phyloP scores from a whole-genome alignment of 768 basidiomycete genomes.

The Boletus sensibilis region DNA sequence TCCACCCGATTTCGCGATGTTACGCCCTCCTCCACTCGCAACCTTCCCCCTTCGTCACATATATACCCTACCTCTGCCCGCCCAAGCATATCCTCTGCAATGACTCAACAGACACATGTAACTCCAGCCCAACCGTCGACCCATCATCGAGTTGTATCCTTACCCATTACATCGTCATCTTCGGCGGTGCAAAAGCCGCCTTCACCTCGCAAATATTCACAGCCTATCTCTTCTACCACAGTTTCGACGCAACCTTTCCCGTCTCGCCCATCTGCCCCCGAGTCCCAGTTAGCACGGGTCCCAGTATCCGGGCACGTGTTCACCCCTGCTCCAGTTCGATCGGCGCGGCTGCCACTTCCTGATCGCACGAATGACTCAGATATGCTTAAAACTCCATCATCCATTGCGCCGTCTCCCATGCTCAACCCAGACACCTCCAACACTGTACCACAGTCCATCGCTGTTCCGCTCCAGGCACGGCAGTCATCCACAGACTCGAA shows the following conservation, averaged over 20 bases:
- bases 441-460: conserved; percentile 2
- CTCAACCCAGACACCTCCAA: conserved; percentile 35
- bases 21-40: conserved; percentile 17
- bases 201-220: conserved; percentile 30
- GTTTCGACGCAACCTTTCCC: conserved; percentile 33
- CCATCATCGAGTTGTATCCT: conserved; percentile 39
- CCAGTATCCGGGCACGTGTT: conserved; percentile 32
- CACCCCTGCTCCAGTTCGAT: conserved; percentile 31
- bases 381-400: conserved; percentile 62
- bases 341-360: conserved; percentile 22
- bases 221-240: conserved; percentile 25
- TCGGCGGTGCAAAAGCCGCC: conserved; percentile 21
- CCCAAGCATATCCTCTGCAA: conserved; percentile 17
- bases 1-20: conserved; percentile 24
- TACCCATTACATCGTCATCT: conserved; percentile 29
- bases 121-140: conserved; percentile 19
- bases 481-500: conserved; percentile 32
- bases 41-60: conserved; percentile 20
- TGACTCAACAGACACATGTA: conserved; percentile 23
- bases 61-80: conserved; percentile 26
- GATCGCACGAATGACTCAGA: conserved; percentile 47
- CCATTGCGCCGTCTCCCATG: conserved; percentile 51
- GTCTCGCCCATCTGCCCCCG: conserved; percentile 19
- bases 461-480: conserved; percentile 24
- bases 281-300: conserved; percentile 24